Base-by-base conservation (phyloP, 306 rosid species). In the Gillenia trifoliata region DNA sequence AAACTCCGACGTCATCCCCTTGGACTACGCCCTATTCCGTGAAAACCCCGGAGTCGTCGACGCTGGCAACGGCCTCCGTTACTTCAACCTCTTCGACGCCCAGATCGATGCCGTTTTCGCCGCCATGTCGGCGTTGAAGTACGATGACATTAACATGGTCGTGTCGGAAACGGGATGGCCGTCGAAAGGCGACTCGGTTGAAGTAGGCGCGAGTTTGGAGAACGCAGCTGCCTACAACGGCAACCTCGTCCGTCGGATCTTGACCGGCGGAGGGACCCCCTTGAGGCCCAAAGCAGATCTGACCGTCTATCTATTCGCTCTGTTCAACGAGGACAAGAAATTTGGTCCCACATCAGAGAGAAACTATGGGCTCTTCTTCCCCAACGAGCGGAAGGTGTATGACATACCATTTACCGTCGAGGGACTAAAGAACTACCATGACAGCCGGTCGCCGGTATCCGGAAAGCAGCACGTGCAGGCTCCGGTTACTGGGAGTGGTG, bases 41-140 rank as follows among this genome's bases (percentile, higher is more conserved):
- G 79, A 87, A 1, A 95, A 95, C 60, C 97, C 97, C 10, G 99
- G 99, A 0, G 87, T 83, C 2, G 89, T 83, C 28, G 99, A 95
- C 80, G 56, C 98, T 65, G 99, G 97, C 25, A 92, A 87, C 76
- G 91, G 92, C 61, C 84, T 92, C 54, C 75, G 93, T 0, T 94
- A 94, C 57, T 86, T 72, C 38, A 95, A 77, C 82, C 84, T 95
- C 25, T 90, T 95, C 64, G 99, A 95, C 75, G 99, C 99, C 0
- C 99, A 95, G 82, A 87, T 95, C 73, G 99, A 95, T 79, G 99
- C 99, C 77, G 98, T 95, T 70, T 95, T 90, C 7, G 86, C 99
- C 0, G 98, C 99, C 0, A 75, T 95, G n/a, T 43, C 79, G 3
- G 89, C 91, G 5, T 23, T 95, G 11, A 90, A 92, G 66, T 95